Evolutionary conservation across 345 rosid genomes (phyloP), one percentile per base, ranked within the genome.

Genomic region (Euclidium syriacum): DNA sequence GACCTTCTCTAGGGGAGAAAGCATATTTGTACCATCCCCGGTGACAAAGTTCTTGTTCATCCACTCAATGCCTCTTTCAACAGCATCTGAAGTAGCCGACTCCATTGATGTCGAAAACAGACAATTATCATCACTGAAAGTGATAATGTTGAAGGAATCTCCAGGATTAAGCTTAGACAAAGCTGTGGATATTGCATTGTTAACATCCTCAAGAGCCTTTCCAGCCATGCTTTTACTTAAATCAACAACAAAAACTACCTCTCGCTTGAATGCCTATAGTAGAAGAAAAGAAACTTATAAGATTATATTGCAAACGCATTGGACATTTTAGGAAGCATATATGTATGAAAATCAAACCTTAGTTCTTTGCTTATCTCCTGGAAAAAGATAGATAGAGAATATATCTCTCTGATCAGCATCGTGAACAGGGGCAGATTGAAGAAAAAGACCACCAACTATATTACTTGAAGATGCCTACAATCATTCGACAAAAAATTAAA

Each of bases 151-250:
- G 79, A 90, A 94, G 57, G 87, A 80, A 86, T 94, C 99, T 57
- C 68, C 80, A 10, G 83, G 75, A 71, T 64, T 77, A 49, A 90
- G 88, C 76, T 75, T 72, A 46, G 65, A 64, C 46, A 94, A 83
- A 10, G 88, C 82, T 33, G 71, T 54, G 34, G 70, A 65, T 73
- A 94, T 46, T 20, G 92, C 97, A 62, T 58, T 78, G 71, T 83
- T 81, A 17, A 85, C 81, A 67, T 71, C 79, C 81, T 79, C 87
- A 18, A 94, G 83, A 40, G 83, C 76, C 76, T 70, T 84, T 64
- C 96, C 95, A 62, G 38, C 60, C 97, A 94, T 90, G 73, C 99
- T 94, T 72, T 75, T 84, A 78, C 97, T 94, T 70, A 87, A 79
- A 67, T 94, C 99, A 75, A 90, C 80, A 70, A 87, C 75, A 78